These are phyloP conservation scores for Elsinoe ampelina DNA, from an alignment of 2,329 filamentous ascomycete species.

Conservation along the genomic window DNA sequence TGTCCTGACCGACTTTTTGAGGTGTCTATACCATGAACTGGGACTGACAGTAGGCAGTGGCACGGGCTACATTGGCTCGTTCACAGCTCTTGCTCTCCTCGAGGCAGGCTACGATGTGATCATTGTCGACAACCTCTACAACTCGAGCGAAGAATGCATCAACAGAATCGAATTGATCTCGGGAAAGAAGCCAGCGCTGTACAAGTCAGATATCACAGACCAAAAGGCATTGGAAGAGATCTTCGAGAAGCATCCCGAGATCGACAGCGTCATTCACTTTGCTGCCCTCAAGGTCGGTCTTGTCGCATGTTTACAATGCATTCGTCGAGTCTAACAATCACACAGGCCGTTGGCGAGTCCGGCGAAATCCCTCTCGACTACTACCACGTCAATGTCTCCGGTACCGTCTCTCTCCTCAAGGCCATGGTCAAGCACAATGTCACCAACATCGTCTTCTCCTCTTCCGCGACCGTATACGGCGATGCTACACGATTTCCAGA, in stretches of 20 bases:
- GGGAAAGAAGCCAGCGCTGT: conserved; percentile 78
- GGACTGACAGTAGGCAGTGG: conserved; percentile 51
- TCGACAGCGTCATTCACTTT: conserved; percentile 98
- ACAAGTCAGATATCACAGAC: conserved; percentile 81
- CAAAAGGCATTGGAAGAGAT: conserved; percentile 75
- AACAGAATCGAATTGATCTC: conserved; percentile 92
- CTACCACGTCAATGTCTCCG: conserved; percentile 93
- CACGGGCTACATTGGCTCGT: conserved; percentile 97
- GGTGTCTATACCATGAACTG: not conserved
- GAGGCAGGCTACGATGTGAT: conserved; percentile 94
- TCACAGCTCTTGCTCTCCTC: conserved; percentile 85
- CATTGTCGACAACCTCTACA: conserved; percentile 94
- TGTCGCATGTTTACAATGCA: not conserved
- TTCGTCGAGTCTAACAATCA: conserved; percentile 12
- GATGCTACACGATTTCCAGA: conserved; percentile 91
- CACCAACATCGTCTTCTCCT: conserved; percentile 96
- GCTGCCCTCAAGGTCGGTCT: conserved; percentile 75
- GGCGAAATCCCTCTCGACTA: conserved; percentile 91
- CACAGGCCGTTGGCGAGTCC: conserved; percentile 91
- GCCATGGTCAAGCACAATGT: conserved; percentile 87
- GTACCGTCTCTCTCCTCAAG: conserved; percentile 76
- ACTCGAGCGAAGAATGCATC: conserved; percentile 82
- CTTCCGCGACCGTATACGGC: conserved; percentile 94
- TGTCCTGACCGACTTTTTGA: not conserved
- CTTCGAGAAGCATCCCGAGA: conserved; percentile 79